These are phyloP conservation scores for Escovopsis sp. DNA, from an alignment of 2,329 filamentous ascomycete genomes.

Conservation along the genomic window DNA sequence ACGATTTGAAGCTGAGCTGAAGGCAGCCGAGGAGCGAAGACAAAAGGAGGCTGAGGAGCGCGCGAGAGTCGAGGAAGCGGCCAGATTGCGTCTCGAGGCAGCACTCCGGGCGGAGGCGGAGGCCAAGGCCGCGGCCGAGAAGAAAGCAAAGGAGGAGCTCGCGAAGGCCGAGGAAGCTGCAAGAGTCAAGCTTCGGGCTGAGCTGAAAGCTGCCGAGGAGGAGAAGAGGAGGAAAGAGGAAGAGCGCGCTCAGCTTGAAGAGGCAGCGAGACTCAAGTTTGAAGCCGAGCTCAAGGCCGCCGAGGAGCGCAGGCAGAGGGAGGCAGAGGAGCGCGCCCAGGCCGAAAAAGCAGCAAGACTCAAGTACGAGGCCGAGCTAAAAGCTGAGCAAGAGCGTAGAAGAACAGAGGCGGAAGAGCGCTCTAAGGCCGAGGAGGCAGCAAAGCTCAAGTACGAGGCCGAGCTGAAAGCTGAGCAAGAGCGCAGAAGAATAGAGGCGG, in stretches of 20 bases:
- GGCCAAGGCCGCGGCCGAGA: conserved; percentile 25
- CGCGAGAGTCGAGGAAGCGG: conserved; percentile 31
- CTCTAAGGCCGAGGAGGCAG: conserved; percentile 23
- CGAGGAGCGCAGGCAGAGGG: conserved; percentile 24
- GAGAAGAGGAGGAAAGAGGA: conserved; percentile 23
- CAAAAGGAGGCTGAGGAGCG: conserved; percentile 24
- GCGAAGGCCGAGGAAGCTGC: conserved; percentile 25
- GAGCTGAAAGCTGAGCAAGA: conserved; percentile 24
- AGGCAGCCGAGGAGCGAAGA: conserved; percentile 27
- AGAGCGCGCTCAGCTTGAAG: conserved; percentile 22
- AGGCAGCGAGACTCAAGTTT: conserved; percentile 21
- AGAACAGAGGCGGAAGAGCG: conserved; percentile 22
- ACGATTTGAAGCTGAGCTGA: conserved; percentile 25
- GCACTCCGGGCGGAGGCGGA: conserved; percentile 26
- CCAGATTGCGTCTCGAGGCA: conserved; percentile 24
- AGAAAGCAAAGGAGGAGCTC: conserved; percentile 22
- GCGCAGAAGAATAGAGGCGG: conserved; percentile 19
- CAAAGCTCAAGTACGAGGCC: conserved; percentile 21
- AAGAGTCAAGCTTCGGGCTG: conserved; percentile 22
- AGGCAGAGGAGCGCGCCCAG: conserved; percentile 22
- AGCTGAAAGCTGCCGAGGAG: conserved; percentile 27
- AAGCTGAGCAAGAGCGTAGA: conserved; percentile 22
- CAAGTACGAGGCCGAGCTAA: conserved; percentile 26
- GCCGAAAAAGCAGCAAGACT: conserved; percentile 33
- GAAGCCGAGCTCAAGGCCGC: conserved; percentile 26